Evolutionary conservation across 225 moss, liverwort and hornwort species (phyloP), one percentile per base, ranked within the genome.

Genomic region (Straminergon stramineum): DNA sequence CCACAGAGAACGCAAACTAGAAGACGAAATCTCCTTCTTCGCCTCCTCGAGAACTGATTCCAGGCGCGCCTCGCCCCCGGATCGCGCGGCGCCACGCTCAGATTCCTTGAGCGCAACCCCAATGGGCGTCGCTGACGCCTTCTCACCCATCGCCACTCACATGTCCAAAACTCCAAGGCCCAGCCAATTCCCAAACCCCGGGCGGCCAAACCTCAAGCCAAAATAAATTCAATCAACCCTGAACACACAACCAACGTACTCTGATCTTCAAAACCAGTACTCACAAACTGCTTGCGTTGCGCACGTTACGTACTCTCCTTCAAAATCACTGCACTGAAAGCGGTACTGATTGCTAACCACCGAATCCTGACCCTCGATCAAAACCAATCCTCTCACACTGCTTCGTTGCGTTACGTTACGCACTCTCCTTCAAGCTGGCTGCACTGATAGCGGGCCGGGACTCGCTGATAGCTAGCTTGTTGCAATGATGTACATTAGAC

Each of bases 81-180:
- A 91, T 56, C 85, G 93, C 48, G 83, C 84, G 22, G 91, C 77
- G 32, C 87, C 87, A 23, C 90, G 86, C 88, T 94, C 94, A 55
- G 92, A 89, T 34, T 92, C 94, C 91, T 93, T 90, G 76, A 94
- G 88, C 63, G 93, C 93, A 62, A 84, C 84, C 37, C 90, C 92
- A 2, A 93, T 41, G 64, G 89, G 22, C 45, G 90, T 37, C 51
- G 63, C 81, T 63, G 88, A 83, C 31, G 48, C 74, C 32, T 70
- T 88, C 31, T 92, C 91, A 68, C 55, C 91, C 93, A 93, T 93
- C 69, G 5, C 79, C 79, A 73, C 87, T 92, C 89, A 92, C 93
- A 93, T 92, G 32, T 81, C 78, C 57, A 58, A 52, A 5, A 79
- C 67, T 67, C 73, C 35, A 62, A 30, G 37, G 28, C 18, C 81